These are phyloP conservation scores for Naganishia sp. DNA, from an alignment of 1,284 basidiomycete species.

Conservation along the genomic window DNA sequence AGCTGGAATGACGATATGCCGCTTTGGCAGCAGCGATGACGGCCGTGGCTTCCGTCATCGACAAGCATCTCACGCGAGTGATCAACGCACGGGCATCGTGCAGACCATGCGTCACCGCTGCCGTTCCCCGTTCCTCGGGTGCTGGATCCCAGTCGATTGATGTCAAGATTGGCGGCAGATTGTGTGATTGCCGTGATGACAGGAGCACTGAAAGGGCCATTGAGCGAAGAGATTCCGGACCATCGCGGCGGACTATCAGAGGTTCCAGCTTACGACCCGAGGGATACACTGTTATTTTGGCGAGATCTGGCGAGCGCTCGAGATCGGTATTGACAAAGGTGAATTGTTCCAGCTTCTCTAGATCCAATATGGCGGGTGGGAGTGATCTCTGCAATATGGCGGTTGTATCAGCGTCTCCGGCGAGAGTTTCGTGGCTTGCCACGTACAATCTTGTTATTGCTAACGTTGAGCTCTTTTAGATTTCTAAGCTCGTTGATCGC, in stretches of 20 bases:
- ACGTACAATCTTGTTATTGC: constrained; percentile 50
- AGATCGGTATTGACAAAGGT: constrained; percentile 32
- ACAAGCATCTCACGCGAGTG: constrained; percentile 3
- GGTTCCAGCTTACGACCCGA: constrained; percentile 35
- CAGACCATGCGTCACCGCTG: constrained; percentile 37
- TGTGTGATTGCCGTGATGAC: constrained; percentile 41
- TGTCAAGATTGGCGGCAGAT: constrained; percentile 47
- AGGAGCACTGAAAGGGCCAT: constrained; percentile 45
- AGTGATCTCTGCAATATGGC: constrained; percentile 35
- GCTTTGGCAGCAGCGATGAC: constrained; percentile 19
- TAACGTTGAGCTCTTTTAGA: constrained; percentile 51
- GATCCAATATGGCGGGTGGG: constrained; percentile 49
- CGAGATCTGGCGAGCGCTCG: constrained; percentile 14
- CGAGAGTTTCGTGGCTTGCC: not conserved
- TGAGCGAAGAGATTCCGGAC: constrained; percentile 40
- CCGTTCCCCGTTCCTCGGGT: constrained; percentile 7
- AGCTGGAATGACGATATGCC: constrained; percentile 18
- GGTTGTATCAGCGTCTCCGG: not conserved
- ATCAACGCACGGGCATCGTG: constrained; percentile 40
- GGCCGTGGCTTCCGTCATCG: constrained; percentile 1
- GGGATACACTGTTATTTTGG: not conserved
- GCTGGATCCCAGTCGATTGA: constrained; percentile 43
- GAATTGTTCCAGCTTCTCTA: constrained; percentile 35
- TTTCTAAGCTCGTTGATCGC: constrained; percentile 49
- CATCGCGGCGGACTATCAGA: constrained; percentile 33